Percentiles rank a stretch among this genome's conserved stretches.
Conservation (phyloP, 208 protist genomes). For the Trypanosoma grayi region DNA sequence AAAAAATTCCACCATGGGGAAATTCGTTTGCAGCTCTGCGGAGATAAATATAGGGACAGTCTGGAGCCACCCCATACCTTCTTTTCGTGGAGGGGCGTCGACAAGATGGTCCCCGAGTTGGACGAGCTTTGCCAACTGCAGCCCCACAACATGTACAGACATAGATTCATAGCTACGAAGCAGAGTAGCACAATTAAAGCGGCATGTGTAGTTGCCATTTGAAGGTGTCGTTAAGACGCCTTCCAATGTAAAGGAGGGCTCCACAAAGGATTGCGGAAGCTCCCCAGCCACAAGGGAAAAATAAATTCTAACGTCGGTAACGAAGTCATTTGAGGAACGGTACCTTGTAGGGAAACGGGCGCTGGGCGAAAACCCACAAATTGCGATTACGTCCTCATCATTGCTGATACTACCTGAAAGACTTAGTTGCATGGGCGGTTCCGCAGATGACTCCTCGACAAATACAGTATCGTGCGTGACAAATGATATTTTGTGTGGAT, state of each 20-base stretch:
- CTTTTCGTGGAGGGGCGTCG: background rate
- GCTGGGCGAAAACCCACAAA: conserved; percentile 15
- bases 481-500: conserved; percentile 21
- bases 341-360: background rate
- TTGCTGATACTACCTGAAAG: conserved; percentile 19
- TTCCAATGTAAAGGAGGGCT: conserved; percentile 15
- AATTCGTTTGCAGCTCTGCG: conserved; percentile 5
- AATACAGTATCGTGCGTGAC: conserved; percentile 22
- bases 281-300: conserved; percentile 18
- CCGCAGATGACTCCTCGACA: background rate
- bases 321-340: conserved; percentile 16
- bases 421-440: background rate
- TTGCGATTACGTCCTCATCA: conserved; percentile 10
- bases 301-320: conserved; percentile 16
- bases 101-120: conserved; percentile 19
- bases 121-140: conserved; percentile 23
- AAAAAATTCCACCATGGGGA: background rate
- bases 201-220: conserved; percentile 20
- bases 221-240: conserved; percentile 7
- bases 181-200: conserved; percentile 4
- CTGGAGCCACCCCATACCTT: conserved; percentile 15
- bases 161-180: conserved; percentile 14
- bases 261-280: conserved; percentile 8
- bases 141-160: conserved; percentile 7
- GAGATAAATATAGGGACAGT: conserved; percentile 19